Evolutionary conservation across 331 rosid genomes (phyloP).

Genomic region (Acacia concinna): DNA sequence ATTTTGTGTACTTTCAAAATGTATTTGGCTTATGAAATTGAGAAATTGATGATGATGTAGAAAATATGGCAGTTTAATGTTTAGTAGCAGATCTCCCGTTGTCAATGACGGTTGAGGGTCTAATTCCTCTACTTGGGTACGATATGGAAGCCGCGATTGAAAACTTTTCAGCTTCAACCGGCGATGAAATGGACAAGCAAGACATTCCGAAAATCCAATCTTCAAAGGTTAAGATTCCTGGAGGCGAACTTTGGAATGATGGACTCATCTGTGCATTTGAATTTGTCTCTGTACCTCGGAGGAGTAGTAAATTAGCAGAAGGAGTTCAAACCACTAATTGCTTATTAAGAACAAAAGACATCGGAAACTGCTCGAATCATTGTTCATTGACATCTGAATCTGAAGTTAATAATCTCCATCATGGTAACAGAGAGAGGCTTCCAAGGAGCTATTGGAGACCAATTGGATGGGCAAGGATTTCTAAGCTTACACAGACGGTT

Average conservation of each 20-base stretch:
- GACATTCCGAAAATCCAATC: constrained; percentile 24
- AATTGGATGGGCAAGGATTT: constrained; percentile 49
- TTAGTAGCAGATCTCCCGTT: neutral
- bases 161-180: constrained; percentile 13
- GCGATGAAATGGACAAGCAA: constrained; percentile 34
- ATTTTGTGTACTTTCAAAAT: neutral
- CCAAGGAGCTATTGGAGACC: constrained; percentile 56
- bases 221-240: constrained; percentile 21
- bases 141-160: constrained; percentile 7
- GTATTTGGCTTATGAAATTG: neutral
- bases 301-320: constrained; percentile 18
- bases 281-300: constrained; percentile 36
- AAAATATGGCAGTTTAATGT: neutral
- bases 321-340: neutral
- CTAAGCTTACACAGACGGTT: constrained; percentile 54
- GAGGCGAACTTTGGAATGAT: constrained; percentile 52
- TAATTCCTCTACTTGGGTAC: constrained; percentile 38
- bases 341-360: neutral
- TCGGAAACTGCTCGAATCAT: constrained; percentile 20
- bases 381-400: constrained; percentile 3
- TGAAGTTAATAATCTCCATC: constrained; percentile 17
- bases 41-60: constrained; percentile 22
- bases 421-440: constrained; percentile 28
- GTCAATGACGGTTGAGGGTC: constrained; percentile 40
- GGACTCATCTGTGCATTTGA: constrained; percentile 72